Conservation (phyloP, 331 rosid species). For the Ulmus americana region DNA sequence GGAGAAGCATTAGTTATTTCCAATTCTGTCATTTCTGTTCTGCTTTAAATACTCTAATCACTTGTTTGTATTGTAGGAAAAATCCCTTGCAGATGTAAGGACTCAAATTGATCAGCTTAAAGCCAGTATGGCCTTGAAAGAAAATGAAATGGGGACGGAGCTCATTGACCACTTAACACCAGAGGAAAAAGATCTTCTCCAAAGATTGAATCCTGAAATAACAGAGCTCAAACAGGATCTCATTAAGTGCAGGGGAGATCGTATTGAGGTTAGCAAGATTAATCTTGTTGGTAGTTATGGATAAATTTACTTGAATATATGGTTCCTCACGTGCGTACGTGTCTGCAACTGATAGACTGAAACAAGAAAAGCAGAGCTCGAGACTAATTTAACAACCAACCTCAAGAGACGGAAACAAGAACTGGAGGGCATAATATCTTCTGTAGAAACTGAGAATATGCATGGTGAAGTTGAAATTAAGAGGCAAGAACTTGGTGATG, state of each 20-base stretch:
- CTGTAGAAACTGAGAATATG: slow-evolving; percentile 57
- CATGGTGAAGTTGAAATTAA: slow-evolving; percentile 58
- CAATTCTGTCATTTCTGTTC: slow-evolving; percentile 8
- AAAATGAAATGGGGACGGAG: slow-evolving; percentile 89
- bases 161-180: slow-evolving; percentile 88
- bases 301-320: slow-evolving; percentile 3
- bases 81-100: slow-evolving; percentile 72
- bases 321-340: slow-evolving; percentile 17
- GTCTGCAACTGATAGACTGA: slow-evolving; percentile 56
- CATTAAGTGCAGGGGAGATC: slow-evolving; percentile 76
- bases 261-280: slow-evolving; percentile 65
- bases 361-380: slow-evolving; percentile 87
- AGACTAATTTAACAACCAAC: slow-evolving; percentile 84
- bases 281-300: slow-evolving; percentile 2
- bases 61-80: slow-evolving; percentile 67
- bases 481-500: slow-evolving; percentile 64
- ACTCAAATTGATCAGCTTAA: slow-evolving; percentile 81
- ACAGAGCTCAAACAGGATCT: slow-evolving; percentile 77
- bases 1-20: slow-evolving; percentile 6
- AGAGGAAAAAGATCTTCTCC: slow-evolving; percentile 70
- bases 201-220: slow-evolving; percentile 85
- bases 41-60: slow-evolving; percentile 23
- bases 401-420: slow-evolving; percentile 92
- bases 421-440: slow-evolving; percentile 66
- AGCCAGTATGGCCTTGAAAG: slow-evolving; percentile 74